phyloP scores from a whole-genome alignment of 345 rosid species.

The Mangifera indica region DNA sequence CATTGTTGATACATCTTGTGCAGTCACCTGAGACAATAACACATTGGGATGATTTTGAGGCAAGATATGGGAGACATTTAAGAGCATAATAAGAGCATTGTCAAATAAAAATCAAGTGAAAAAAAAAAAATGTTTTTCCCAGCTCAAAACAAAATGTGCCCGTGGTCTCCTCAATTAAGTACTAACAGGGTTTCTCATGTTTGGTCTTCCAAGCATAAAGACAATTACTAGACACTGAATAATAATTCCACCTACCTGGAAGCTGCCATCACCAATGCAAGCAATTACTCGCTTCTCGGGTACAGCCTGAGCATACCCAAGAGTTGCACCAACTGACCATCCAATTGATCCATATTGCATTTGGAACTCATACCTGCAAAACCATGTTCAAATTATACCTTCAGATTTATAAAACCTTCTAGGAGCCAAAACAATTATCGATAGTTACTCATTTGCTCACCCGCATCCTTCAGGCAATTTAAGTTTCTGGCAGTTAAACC shows the following conservation, averaged over 20 bases:
- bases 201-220: neutral
- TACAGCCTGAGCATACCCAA: constrained; percentile 79
- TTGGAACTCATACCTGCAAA: constrained; percentile 73
- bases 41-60: neutral
- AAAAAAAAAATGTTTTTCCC: neutral
- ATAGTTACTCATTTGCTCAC: constrained; percentile 33
- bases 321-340: constrained; percentile 85
- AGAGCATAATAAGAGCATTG: neutral
- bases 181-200: neutral
- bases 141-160: neutral
- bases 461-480: constrained; percentile 72
- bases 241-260: constrained; percentile 48
- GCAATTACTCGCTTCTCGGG: constrained; percentile 74
- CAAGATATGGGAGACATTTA: neutral
- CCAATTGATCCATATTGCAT: constrained; percentile 92
- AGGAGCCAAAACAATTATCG: neutral
- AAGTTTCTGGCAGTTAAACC: constrained; percentile 88
- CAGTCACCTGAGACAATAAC: constrained; percentile 50
- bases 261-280: constrained; percentile 85
- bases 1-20: constrained; percentile 79
- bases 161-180: neutral
- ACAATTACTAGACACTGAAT: neutral
- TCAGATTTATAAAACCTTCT: neutral
- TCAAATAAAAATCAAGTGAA: neutral
- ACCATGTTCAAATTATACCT: neutral